phyloP scores from a whole-genome alignment of 1,139 yeast species.

The Scheffersomyces illinoinensis region DNA sequence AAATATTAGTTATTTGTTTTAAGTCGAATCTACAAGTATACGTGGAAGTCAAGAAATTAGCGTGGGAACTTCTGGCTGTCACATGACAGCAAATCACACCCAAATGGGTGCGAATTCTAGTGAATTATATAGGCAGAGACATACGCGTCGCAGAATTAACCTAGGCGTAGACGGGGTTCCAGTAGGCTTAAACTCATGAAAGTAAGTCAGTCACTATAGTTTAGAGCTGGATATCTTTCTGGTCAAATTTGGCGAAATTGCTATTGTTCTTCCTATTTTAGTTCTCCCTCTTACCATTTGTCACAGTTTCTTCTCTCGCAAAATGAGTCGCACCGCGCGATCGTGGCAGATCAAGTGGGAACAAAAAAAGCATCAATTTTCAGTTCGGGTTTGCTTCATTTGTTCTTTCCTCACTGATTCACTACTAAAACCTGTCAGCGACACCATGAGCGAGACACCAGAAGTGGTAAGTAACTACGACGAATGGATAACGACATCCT shows the following conservation, averaged over 20 bases:
- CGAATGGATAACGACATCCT: neutral
- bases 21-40: neutral
- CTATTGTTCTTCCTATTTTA: neutral
- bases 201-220: neutral
- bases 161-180: neutral
- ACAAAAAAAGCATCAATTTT: neutral
- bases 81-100: neutral
- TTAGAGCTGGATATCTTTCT: neutral
- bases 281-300: neutral
- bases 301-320: neutral
- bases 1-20: neutral
- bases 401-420: neutral
- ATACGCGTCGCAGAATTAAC: neutral
- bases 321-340: neutral
- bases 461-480: neutral
- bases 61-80: neutral
- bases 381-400: neutral
- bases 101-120: neutral
- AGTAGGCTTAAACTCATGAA: neutral
- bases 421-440: conserved; percentile 7
- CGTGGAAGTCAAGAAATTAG: neutral
- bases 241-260: neutral
- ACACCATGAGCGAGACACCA: neutral
- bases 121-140: neutral
- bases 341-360: neutral